Evolutionary conservation across 1,284 basidiomycete genomes (phyloP).

Genomic region (Cryptococcus sp.): DNA sequence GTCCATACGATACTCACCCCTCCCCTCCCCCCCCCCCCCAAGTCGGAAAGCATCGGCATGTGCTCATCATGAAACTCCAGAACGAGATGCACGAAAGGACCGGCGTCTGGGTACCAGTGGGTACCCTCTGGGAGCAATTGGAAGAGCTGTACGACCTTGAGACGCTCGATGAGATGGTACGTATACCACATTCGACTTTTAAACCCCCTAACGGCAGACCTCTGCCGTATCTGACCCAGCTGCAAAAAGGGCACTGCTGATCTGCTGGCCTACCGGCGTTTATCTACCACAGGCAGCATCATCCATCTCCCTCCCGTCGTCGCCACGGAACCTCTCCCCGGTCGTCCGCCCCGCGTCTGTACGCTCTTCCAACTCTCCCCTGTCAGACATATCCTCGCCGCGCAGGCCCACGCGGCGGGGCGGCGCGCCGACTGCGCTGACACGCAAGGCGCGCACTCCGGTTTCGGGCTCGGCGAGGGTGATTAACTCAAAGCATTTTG

Average conservation of each 20-base stretch:
- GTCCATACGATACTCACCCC: background rate
- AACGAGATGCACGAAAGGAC: constrained; percentile 33
- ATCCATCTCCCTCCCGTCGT: constrained; percentile 17
- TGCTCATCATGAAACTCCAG: constrained; percentile 39
- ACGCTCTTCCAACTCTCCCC: constrained; percentile 10
- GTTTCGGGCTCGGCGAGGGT: constrained; percentile 22
- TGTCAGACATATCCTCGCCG: constrained; percentile 17
- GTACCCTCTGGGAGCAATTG: constrained; percentile 71
- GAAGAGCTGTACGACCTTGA: constrained; percentile 70
- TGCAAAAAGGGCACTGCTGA: too few species aligned
- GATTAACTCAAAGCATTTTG: constrained; percentile 26
- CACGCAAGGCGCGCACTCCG: background rate
- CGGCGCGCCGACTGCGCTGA: background rate
- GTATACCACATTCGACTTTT: too few species aligned
- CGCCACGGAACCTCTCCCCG: constrained; percentile 13
- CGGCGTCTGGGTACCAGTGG: constrained; percentile 53
- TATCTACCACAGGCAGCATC: constrained; percentile 12
- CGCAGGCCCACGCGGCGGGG: background rate
- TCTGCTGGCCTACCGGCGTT: too few species aligned
- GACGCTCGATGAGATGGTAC: constrained; percentile 67
- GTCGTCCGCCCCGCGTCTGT: background rate
- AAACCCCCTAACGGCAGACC: too few species aligned
- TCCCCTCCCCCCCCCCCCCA: background rate
- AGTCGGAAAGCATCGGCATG: constrained; percentile 40
- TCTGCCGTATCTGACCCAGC: too few species aligned